A percentile compares a stretch with the other conserved stretches of the same genome.
These are phyloP conservation scores for Verticillium nubilum DNA, from an alignment of 2,329 filamentous ascomycete species.

Conservation along the genomic window DNA sequence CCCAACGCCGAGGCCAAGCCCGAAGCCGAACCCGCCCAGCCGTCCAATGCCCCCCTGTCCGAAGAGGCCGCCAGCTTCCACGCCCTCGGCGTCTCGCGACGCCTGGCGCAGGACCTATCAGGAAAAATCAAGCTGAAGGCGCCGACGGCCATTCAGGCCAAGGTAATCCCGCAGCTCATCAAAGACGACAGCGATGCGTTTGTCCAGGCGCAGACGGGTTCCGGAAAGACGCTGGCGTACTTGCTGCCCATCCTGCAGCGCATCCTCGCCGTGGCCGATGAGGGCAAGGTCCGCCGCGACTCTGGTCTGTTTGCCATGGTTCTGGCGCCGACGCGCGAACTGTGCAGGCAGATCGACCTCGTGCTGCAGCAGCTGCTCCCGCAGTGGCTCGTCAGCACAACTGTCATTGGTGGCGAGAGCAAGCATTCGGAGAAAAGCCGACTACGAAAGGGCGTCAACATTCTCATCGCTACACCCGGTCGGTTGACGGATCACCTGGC, in stretches of 20 bases:
- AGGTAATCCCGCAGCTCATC: constrained; percentile 74
- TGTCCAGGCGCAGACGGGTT: constrained; percentile 94
- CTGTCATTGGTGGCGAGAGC: constrained; percentile 65
- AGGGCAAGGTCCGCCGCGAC: constrained; percentile 67
- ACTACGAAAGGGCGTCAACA: constrained; percentile 89
- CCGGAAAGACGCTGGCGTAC: constrained; percentile 96
- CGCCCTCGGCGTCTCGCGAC: constrained; percentile 74
- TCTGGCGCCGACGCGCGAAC: constrained; percentile 86
- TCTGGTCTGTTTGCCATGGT: constrained; percentile 91
- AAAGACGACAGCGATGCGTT: constrained; percentile 85
- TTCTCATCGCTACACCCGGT: constrained; percentile 90
- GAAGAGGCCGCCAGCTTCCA: constrained; percentile 83
- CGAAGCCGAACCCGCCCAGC: constrained; percentile 52
- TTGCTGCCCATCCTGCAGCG: constrained; percentile 86
- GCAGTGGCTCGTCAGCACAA: constrained; percentile 90
- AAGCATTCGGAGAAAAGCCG: constrained; percentile 86
- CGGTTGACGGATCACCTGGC: constrained; percentile 86
- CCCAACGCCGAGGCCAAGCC: constrained; percentile 32
- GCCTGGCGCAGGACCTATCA: constrained; percentile 75
- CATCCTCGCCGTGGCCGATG: constrained; percentile 62
- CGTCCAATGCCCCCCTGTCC: constrained; percentile 85
- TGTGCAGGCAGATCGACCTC: constrained; percentile 87
- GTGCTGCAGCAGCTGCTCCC: constrained; percentile 83
- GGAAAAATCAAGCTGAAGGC: constrained; percentile 84
- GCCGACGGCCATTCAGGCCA: constrained; percentile 91